These are phyloP conservation scores for Solanum rostratum DNA, from an alignment of 257 asterid genomes.

Conservation along the genomic window DNA sequence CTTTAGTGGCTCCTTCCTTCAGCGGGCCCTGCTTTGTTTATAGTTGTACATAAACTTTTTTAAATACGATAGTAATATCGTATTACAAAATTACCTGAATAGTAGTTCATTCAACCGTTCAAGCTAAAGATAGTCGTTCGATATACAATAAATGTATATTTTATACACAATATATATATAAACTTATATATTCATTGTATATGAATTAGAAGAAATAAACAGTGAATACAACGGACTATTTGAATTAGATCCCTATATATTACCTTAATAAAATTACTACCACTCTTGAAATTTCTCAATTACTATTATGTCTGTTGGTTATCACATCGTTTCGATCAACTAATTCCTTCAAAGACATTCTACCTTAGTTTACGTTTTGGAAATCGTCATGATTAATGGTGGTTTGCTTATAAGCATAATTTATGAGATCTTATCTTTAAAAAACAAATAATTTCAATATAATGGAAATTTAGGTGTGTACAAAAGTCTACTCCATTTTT, in stretches of 20 bases:
- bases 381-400: neutral
- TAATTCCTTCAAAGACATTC: constrained; percentile 3
- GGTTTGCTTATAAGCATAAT: neutral
- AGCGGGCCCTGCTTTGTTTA: too few species aligned
- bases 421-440: neutral
- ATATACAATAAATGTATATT: too few species aligned
- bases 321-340: constrained; percentile 3
- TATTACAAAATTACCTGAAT: neutral
- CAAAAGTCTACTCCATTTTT: too few species aligned
- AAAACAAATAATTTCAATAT: neutral
- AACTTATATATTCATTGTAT: too few species aligned
- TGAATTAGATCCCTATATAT: too few species aligned
- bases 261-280: neutral
- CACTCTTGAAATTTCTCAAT: neutral
- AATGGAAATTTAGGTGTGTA: neutral
- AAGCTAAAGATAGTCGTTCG: neutral
- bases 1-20: too few species aligned
- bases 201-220: too few species aligned
- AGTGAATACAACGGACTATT: too few species aligned
- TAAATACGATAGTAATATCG: neutral
- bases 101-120: too few species aligned
- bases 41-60: too few species aligned
- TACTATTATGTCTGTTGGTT: neutral
- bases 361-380: neutral
- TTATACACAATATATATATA: too few species aligned